Conservation (phyloP, 192 early-diverging fungal species). For the Coemansia sp. region DNA sequence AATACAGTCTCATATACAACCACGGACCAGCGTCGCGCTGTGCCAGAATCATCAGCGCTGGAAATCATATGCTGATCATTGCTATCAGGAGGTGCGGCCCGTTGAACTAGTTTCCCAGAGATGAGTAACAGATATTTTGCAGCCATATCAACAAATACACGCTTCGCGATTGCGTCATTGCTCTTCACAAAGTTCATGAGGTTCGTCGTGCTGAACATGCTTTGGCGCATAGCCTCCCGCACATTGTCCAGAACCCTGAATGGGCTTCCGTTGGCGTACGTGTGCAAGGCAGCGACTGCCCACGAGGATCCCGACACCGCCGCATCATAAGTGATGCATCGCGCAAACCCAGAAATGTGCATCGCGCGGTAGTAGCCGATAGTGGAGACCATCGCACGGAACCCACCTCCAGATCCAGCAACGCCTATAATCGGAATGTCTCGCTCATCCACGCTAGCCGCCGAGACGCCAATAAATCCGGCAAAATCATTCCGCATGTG, state of each 20-base stretch:
- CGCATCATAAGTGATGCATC: constrained; percentile 71
- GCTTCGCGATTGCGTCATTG: constrained; percentile 36
- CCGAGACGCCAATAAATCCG: constrained; percentile 69
- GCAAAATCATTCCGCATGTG: constrained; percentile 66
- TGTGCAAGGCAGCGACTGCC: constrained; percentile 42
- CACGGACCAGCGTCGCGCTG: not conserved
- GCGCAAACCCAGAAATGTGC: constrained; percentile 63
- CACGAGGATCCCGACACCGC: constrained; percentile 57
- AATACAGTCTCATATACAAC: not conserved
- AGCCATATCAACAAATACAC: constrained; percentile 50
- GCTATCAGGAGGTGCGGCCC: not conserved
- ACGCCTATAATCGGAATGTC: constrained; percentile 72
- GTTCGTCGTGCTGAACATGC: constrained; percentile 52
- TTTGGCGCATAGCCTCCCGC: constrained; percentile 60
- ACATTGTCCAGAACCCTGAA: constrained; percentile 57
- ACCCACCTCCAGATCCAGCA: constrained; percentile 80
- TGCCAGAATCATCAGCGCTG: not conserved
- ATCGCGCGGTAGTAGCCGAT: constrained; percentile 68
- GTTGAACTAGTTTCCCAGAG: not conserved
- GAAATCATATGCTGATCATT: not conserved
- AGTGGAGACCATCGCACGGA: constrained; percentile 77
- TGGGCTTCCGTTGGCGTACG: constrained; percentile 31
- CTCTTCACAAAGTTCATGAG: constrained; percentile 34
- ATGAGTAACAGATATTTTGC: constrained; percentile 27
- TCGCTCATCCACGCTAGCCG: constrained; percentile 59